Evolutionary conservation across 2,329 filamentous ascomycete species (phyloP), one percentile per base, ranked within the genome.

Genomic region (Aschersonia sp.): DNA sequence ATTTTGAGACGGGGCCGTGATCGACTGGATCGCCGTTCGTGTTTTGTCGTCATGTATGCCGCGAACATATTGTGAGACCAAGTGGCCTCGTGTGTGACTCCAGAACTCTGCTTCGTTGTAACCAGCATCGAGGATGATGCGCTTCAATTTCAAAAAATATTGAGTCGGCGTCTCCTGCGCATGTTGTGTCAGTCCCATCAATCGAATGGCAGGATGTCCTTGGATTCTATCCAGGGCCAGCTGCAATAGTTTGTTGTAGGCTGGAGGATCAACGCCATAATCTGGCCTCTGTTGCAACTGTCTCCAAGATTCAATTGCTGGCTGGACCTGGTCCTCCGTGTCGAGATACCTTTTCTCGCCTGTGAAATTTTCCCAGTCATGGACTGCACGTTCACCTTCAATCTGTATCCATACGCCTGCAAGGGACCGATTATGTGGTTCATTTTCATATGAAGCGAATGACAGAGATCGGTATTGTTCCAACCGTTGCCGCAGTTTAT

Each of bases 361-460:
- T 4, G 54, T 51, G 40, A 51, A 60, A 5, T 51, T 48, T 38
- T 61, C 54, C 63, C 59, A 64, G 3, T 65, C 55, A 56, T 73
- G 66, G 1, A 73, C 63, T 29, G 79, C 57, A 28, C 64, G 62
- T 55, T 82, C 78, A 5, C 78, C 78, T 54, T 82, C 78, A 2
- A 70, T 60, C 52, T 80, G 74, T 10, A 64, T 69, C 51, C 65
- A 70, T 2, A 78, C 67, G 0, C 75, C 74, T n/a, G 66, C 61
- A 1, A 82, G 67, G 3, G 76, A 75, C 40, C 74, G 70, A 49
- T 65, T 60, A 45, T 59, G 60, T 5, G 60, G 53, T 2, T 52
- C 46, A 2, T 58, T 55, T 0, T 57, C 47, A 1, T 51, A 46
- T 6, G 59, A 51, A 10, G 58, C 58, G 31, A 67, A 66, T 5